Conservation (phyloP, 257 asterid species). For the Scutellaria minor region DNA sequence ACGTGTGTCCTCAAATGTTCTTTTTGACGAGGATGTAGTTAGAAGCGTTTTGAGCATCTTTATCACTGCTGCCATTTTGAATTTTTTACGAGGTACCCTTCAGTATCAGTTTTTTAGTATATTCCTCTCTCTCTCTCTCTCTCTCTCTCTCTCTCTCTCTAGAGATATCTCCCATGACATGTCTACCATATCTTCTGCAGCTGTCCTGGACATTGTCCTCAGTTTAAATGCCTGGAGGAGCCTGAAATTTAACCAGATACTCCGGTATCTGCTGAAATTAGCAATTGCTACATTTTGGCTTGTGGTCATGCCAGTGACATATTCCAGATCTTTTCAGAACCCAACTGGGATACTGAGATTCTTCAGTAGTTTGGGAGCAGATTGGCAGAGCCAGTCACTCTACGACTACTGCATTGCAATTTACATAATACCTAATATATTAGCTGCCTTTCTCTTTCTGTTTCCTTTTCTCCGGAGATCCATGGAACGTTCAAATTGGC, state of each 20-base stretch:
- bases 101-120: constrained; percentile 6
- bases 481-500: constrained; percentile 87
- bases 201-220: constrained; percentile 78
- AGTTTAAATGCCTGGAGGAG: constrained; percentile 85
- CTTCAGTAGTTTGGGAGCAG: constrained; percentile 73
- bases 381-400: constrained; percentile 66
- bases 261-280: constrained; percentile 89
- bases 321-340: constrained; percentile 73
- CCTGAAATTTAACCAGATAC: constrained; percentile 78
- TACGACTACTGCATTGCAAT: constrained; percentile 80
- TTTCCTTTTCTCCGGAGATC: constrained; percentile 82
- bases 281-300: constrained; percentile 87
- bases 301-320: constrained; percentile 83
- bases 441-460: constrained; percentile 78
- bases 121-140: neutral
- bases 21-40: constrained; percentile 67
- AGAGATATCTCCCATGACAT: no score
- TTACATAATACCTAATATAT: constrained; percentile 83
- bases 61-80: constrained; percentile 89
- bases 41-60: constrained; percentile 88
- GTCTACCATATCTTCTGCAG: constrained; percentile 55
- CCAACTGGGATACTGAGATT: constrained; percentile 84
- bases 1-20: constrained; percentile 55
- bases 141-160: neutral
- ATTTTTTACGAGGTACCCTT: constrained; percentile 79